A percentile compares a stretch with the other conserved stretches of the same genome.
Evolutionary conservation across 2,329 filamentous ascomycete genomes (phyloP).

Genomic region (Ophiocordyceps camponoti-saundersi): DNA sequence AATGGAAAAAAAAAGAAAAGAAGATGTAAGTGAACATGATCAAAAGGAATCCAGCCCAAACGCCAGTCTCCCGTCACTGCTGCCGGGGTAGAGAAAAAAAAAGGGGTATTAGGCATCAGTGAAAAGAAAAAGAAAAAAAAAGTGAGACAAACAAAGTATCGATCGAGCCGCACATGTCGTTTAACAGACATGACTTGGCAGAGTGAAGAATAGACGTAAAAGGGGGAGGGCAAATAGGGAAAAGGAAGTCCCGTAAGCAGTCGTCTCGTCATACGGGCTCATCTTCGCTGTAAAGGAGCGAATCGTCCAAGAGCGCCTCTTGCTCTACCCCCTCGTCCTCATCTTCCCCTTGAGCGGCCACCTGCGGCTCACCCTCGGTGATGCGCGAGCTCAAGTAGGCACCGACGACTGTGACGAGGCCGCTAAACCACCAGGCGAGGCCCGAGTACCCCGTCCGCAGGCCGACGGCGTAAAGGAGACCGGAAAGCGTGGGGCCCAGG

Average conservation of each 20-base stretch:
- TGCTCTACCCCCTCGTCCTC: constrained; percentile 13
- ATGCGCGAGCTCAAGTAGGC: constrained; percentile 62
- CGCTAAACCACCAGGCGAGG: constrained; percentile 85
- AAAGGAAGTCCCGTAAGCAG: background rate
- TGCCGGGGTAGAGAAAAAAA: background rate
- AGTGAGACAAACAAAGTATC: background rate
- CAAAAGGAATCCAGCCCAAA: background rate
- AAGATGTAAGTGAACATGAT: background rate
- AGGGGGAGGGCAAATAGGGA: background rate
- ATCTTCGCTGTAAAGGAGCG: constrained; percentile 15
- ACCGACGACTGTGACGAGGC: constrained; percentile 56
- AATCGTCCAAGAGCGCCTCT: constrained; percentile 15
- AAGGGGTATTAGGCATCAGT: constrained; percentile 4
- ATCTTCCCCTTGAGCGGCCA: constrained; percentile 14
- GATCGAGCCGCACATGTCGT: background rate
- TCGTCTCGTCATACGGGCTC: constrained; percentile 10
- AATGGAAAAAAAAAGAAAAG: background rate
- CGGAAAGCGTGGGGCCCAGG: constrained; percentile 77
- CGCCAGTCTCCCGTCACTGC: constrained; percentile 1
- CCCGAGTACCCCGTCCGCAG: constrained; percentile 69
- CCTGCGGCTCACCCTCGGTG: constrained; percentile 39
- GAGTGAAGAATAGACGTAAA: background rate
- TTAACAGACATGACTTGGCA: background rate
- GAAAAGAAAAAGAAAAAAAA: background rate
- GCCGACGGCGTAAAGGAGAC: constrained; percentile 67